Evolutionary conservation across 2,329 filamentous ascomycete species (phyloP).

Genomic region (Talaromyces rugulosus): DNA sequence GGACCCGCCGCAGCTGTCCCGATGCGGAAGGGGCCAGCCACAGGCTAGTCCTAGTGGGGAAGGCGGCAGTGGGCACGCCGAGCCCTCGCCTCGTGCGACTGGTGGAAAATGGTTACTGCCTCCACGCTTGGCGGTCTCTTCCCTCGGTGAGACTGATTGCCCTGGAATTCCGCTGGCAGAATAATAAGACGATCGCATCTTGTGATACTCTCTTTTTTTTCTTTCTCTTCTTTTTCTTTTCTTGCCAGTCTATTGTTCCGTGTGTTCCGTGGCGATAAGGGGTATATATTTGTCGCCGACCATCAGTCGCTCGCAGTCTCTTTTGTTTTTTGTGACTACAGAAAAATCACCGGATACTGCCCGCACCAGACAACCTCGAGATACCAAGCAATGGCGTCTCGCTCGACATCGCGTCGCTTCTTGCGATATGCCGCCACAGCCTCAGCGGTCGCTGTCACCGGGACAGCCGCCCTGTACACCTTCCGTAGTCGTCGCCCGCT

Average conservation of each 20-base stretch:
- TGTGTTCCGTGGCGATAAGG: not conserved
- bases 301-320: not conserved
- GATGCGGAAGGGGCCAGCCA: not conserved
- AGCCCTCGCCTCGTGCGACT: not conserved
- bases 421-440: constrained; percentile 5
- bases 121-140: not conserved
- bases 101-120: not conserved
- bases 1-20: not conserved
- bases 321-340: not conserved
- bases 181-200: not conserved
- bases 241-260: not conserved
- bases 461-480: not conserved
- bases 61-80: not conserved
- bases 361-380: not conserved
- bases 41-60: no score
- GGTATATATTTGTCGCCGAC: not conserved
- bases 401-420: constrained; percentile 2
- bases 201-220: not conserved
- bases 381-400: not conserved
- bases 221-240: not conserved
- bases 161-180: not conserved
- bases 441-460: constrained; percentile 1
- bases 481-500: constrained; percentile 2
- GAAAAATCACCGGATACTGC: not conserved
- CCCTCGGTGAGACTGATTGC: not conserved